Evolutionary conservation across 176 grass and related monocot genomes (phyloP), one percentile per base, ranked within the genome.

Genomic region (Zoysia japonica): DNA sequence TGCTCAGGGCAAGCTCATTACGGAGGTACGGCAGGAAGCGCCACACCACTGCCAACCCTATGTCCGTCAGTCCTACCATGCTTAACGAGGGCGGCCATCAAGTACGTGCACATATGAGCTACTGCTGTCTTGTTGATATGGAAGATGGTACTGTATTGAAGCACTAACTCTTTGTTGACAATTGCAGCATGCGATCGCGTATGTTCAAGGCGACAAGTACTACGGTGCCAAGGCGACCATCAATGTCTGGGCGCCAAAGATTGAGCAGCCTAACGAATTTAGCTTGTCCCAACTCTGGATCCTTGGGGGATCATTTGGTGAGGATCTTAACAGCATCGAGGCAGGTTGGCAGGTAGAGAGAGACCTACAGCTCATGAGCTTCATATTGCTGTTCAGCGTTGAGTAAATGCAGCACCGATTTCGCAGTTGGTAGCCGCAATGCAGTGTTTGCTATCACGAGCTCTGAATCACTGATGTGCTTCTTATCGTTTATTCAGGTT

Each of bases 201-300:
- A 86, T 61, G 90, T 94, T 11, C 86, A 93, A 54, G 92, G 92
- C 0, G 96, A 98, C 61, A 98, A 94, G 65, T 98, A 93, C 76
- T 95, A 95, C 17, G 96, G 92, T 38, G 90, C 88, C 14, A 94
- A 95, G 86, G 96, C 88, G 47, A 93, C 89, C 70, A 94, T 98
- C 71, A 98, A 94, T 89, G 92, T 98, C 5, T 98, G 96, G 96
- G 87, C 81, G 50, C 90, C 96, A 39, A 91, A 87, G 84, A 94
- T 98, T 37, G 83, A 91, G 88, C 90, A 91, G 78, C 55, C 86
- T 1, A 89, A 91, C 61, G 96, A 98, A 79, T 98, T 98, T 69
- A 98, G 96, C 79, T 70, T 93, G 63, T 94, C 90, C 51, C 92
- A 98, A 74, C 88, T 98, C 55, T 98, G 92, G 96, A 89, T 98